These are phyloP conservation scores for Mycena galericulata DNA, from an alignment of 768 basidiomycete genomes.

Conservation along the genomic window DNA sequence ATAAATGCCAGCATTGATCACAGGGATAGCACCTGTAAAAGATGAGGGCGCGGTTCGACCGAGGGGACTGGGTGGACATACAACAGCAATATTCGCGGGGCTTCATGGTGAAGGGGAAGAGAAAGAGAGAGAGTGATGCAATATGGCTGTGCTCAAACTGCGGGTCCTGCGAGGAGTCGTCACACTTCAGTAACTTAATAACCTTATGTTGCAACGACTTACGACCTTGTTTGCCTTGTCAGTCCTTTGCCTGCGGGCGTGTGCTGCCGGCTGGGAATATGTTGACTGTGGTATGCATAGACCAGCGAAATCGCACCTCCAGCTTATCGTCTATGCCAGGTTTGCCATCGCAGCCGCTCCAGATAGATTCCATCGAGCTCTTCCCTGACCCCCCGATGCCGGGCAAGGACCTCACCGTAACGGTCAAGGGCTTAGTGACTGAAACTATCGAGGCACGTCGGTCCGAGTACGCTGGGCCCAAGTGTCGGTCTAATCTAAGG, in stretches of 20 bases:
- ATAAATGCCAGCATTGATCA: conserved; percentile 93
- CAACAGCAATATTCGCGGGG: conserved; percentile 92
- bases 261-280: conserved; percentile 68
- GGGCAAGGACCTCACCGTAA: conserved; percentile 90
- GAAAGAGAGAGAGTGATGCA: conserved; percentile 31
- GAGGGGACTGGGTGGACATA: neutral
- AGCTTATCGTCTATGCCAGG: conserved; percentile 54
- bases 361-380: conserved; percentile 78
- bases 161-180: too few relatives aligned
- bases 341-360: conserved; percentile 55
- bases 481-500: conserved; percentile 7
- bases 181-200: neutral
- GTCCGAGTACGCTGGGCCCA: neutral
- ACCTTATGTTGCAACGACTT: conserved; percentile 20
- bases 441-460: conserved; percentile 72
- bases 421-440: conserved; percentile 70
- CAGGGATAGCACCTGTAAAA: conserved; percentile 77
- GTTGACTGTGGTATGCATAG: conserved; percentile 75
- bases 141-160: neutral
- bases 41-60: too few relatives aligned
- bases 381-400: conserved; percentile 92
- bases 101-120: conserved; percentile 63
- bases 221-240: conserved; percentile 7
- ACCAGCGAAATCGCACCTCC: too few relatives aligned
- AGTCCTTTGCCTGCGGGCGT: neutral